These are phyloP conservation scores for Saccharomycopsis babjevae DNA, from an alignment of 805 yeast species.

Conservation along the genomic window DNA sequence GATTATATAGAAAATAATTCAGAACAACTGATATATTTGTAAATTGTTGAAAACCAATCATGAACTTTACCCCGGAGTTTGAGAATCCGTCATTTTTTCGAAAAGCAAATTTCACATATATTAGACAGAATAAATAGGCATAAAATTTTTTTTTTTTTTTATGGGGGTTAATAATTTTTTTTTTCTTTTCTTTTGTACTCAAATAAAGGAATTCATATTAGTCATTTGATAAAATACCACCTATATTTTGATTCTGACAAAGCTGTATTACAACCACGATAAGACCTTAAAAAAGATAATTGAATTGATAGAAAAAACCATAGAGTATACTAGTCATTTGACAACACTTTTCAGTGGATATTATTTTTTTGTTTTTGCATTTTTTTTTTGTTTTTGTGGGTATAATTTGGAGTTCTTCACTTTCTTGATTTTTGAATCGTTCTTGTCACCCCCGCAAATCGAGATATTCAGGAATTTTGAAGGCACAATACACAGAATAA, in stretches of 20 bases:
- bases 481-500: not conserved
- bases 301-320: no score
- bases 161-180: not conserved
- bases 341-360: no score
- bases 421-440: not conserved
- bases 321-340: no score
- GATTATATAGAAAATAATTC: no score
- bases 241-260: not conserved
- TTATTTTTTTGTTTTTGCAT: no score
- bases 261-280: not conserved
- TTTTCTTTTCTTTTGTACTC: not conserved
- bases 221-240: not conserved
- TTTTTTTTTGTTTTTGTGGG: not conserved
- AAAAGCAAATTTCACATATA: not conserved
- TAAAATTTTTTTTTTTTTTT: not conserved
- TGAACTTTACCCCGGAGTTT: not conserved
- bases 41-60: not conserved
- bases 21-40: no score
- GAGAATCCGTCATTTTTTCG: not conserved
- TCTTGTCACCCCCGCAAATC: not conserved
- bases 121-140: not conserved
- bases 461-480: not conserved
- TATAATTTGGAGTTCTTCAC: not conserved
- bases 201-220: not conserved
- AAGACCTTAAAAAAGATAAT: no score